These are phyloP conservation scores for Arthroderma sp. DNA, from an alignment of 2,329 filamentous ascomycete species.

Conservation along the genomic window DNA sequence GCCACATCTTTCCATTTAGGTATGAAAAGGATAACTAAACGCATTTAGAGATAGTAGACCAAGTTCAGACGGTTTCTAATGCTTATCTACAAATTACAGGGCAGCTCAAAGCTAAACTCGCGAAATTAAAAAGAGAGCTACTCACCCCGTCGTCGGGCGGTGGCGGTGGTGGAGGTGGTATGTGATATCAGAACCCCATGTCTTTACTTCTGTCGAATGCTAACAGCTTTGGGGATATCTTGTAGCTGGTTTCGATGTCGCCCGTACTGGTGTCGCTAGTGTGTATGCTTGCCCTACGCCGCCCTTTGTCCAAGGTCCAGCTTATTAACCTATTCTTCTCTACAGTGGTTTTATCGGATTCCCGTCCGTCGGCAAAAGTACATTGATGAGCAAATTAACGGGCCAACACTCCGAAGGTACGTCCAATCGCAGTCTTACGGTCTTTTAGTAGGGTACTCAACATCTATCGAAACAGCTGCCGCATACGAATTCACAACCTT, in stretches of 20 bases:
- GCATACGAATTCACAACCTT: conserved; percentile 98
- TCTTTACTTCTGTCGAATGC: background rate
- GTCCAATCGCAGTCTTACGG: conserved; percentile 6
- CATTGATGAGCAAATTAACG: conserved; percentile 85
- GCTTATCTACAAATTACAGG: conserved; percentile 25
- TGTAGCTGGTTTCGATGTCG: conserved; percentile 79
- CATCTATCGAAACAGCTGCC: conserved; percentile 42
- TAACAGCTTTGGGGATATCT: background rate
- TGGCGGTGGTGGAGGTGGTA: conserved; percentile 60
- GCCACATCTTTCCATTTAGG: conserved; percentile 85
- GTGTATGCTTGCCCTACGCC: conserved; percentile 40
- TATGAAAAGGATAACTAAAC: conserved; percentile 15
- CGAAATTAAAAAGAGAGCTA: conserved; percentile 92
- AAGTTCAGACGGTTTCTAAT: background rate
- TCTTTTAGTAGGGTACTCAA: background rate
- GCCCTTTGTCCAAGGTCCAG: background rate
- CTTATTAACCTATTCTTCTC: conserved; percentile 7
- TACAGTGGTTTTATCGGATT: conserved; percentile 80
- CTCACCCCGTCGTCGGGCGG: conserved; percentile 68
- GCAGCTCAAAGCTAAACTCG: conserved; percentile 94
- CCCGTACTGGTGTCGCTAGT: conserved; percentile 91
- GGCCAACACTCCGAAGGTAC: conserved; percentile 82
- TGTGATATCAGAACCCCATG: conserved; percentile 10
- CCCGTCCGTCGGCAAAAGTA: conserved; percentile 96
- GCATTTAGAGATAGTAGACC: background rate